These are phyloP conservation scores for Artomyces pyxidatus DNA, from an alignment of 768 basidiomycete genomes.

Conservation along the genomic window DNA sequence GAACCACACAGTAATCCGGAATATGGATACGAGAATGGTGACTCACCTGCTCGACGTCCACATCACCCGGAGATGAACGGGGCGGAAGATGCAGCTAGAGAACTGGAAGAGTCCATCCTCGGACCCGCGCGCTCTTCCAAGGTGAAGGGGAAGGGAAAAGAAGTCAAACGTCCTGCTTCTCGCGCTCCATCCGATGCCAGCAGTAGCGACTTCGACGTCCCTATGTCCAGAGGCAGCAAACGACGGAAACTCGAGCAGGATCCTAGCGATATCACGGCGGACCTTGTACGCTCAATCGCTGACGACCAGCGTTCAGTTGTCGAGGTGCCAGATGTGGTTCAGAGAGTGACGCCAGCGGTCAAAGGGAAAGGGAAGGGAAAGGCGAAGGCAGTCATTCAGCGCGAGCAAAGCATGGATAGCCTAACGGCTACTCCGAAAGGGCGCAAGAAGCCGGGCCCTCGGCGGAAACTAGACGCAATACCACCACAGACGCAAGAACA, in stretches of 20 bases:
- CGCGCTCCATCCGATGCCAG: slow-evolving; percentile 42
- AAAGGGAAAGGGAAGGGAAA: slow-evolving; percentile 51
- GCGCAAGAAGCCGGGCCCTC: slow-evolving; percentile 48
- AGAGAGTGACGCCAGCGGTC: slow-evolving; percentile 19
- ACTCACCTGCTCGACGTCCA: slow-evolving; percentile 9
- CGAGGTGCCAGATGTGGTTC: slow-evolving; percentile 22
- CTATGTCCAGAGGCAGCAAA: slow-evolving; percentile 38
- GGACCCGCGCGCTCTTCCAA: slow-evolving; percentile 21
- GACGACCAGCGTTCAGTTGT: slow-evolving; percentile 39
- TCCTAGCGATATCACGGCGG: slow-evolving; percentile 19
- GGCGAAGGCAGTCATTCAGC: slow-evolving; percentile 26
- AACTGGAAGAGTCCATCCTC: slow-evolving; percentile 48
- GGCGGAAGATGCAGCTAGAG: slow-evolving; percentile 50
- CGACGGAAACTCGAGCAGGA: slow-evolving; percentile 52
- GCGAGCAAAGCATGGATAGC: slow-evolving; percentile 56
- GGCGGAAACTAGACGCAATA: slow-evolving; percentile 49
- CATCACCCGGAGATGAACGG: slow-evolving; percentile 18
- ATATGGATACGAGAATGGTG: slow-evolving; percentile 4
- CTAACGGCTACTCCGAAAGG: slow-evolving; percentile 42
- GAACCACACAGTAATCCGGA: slow-evolving; percentile 16
- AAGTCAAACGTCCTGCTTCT: slow-evolving; percentile 44
- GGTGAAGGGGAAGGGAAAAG: slow-evolving; percentile 36
- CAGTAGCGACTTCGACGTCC: slow-evolving; percentile 49
- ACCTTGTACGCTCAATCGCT: slow-evolving; percentile 28
- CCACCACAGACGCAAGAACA: slow-evolving; percentile 43